Evolutionary conservation across 2,329 filamentous ascomycete genomes (phyloP), one percentile per base, ranked within the genome.

Genomic region (Aspergillus hiratsukae): DNA sequence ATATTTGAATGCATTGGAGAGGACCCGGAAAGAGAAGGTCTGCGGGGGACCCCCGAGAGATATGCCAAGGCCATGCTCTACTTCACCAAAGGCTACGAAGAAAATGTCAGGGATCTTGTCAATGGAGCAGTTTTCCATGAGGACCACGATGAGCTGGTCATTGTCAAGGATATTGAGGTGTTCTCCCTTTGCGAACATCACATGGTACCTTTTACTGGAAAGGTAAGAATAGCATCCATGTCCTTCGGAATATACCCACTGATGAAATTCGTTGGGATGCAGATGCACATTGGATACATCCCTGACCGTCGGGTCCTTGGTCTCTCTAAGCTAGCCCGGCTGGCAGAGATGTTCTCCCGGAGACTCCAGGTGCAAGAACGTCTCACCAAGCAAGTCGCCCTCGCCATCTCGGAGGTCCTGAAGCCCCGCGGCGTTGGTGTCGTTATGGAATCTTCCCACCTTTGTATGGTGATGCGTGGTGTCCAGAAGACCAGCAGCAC

Each of bases 211-310:
- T 99, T 99, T 69, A 93, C 85, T 3, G 94, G 94, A 67, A 97
- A 96, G 84, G 90, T 92, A 79, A 51, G 72, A 60, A 21, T 17
- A 17, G 17, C 28, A 14, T 40, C 1, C 8, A 23, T 29, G 27
- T 11, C 21, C n/a, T 46, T 51, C 45, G 19, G 40, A 50, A 46
- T 41, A 54, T 54, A 41, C 59, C 59, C 61, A 51, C 63, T 55
- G 5, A 46, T 46, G 49, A 27, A 50, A 40, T 14, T 48, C 5
- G 51, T 46, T 23, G 43, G 19, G 43, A 23, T 40, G 23, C 64
- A 95, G 90, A 97, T 99, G 90, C 94, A 99, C 77, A 97, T 99
- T 66, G 94, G 92, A 57, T 99, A 99, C 76, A 97, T 99, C 61
- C 94, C 94, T 29, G 86, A 87, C 68, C 85, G 91, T 70, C 87